Base-by-base conservation (phyloP, 2,329 filamentous ascomycete genomes). In the Chaetomium sp. region DNA sequence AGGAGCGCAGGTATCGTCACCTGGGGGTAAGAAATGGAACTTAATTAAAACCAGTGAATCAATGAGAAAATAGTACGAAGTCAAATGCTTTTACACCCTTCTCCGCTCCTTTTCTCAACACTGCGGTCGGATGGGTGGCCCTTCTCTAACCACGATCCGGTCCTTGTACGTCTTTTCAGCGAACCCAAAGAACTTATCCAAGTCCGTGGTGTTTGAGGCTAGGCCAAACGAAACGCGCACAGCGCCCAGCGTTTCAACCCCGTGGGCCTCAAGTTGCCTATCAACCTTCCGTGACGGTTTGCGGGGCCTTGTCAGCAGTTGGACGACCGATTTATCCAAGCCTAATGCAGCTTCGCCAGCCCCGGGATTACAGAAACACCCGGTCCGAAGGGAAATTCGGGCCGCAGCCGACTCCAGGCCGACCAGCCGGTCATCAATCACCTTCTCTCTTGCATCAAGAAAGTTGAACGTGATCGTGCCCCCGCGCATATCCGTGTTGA, bases 281-380 rank as follows among this genome's bases (percentile, higher is more conserved):
- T 70, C 64, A 27, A 67, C 33, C 8, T 43, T 44, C 19, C 37
- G n/a, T 3, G 19, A 7, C 55, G 61, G n/a, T 32, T 44, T 33
- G 40, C 56, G 33, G 2, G n/a, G 34, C 1, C 43, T 43, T 4
- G 56, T 38, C 50, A 63, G 36, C 11, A 42, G 58, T 43, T 55
- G 61, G 19, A 68, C 45, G 0, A 55, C 49, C 14, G 55, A 49
- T 1, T 52, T 53, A 12, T 62, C 56, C n/a, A 73, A 48, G 2
- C 62, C 66, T 12, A 74, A 64, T 0, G 70, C 70, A 1, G 61
- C 60, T 61, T 74, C 71, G 12, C 69, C 69, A 0, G 65, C 72
- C 3, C 72, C 72, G 0, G 72, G 72, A 41, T 75, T 74, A 57
- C 72, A 74, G 59, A 74, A 74, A 47, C 72, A 75, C 4, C 72